Evolutionary conservation across 2,329 filamentous ascomycete genomes (phyloP), one percentile per base, ranked within the genome.

Genomic region (Fusarium anthophilum): DNA sequence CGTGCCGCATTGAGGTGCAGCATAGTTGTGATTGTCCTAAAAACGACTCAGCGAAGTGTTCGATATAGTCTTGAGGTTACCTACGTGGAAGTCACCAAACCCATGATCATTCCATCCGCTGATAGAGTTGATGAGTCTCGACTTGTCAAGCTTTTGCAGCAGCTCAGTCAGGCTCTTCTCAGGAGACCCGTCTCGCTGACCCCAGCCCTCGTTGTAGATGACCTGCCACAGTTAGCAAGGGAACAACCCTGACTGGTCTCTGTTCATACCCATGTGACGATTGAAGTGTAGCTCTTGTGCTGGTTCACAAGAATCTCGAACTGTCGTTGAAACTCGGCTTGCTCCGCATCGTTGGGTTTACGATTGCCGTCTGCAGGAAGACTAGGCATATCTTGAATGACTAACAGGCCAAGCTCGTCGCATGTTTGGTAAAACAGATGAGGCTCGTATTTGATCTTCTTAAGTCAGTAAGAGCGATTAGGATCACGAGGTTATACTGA

Each of bases 331-430:
- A 93, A 94, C 75, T 94, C 92, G 11, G 82, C 81, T 77, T 93
- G 91, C 69, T 92, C 86, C 3, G 79, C 82, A 4, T 81, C 80
- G 44, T 83, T 80, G 45, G 87, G 84, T 30, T 76, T 80, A 5
- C 79, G 77, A 6, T 76, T 79, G 26, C 73, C 77, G 6, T 66
- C 68, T 11, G 71, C 71, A 17, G 71, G 71, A 63, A 93, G 81
- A 6, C 90, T 87, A 0, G 91, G 91, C 92, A 94, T 94, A 70
- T 94, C 92, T 78, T 93, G 92, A 53, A 93, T 90, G 11, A 94
- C 86, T 32, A 93, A 79, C 22, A 93, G 79, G 3, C 92, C 92
- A 4, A 93, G 80, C 68, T 90, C 85, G 56, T 94, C 92, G 65
- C 90, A 92, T 9, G 91, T 91, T 24, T 87, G 86, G 78, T 93